Evolutionary conservation across 2,329 filamentous ascomycete species (phyloP), one percentile per base, ranked within the genome.

Genomic region (Fusarium hostae): DNA sequence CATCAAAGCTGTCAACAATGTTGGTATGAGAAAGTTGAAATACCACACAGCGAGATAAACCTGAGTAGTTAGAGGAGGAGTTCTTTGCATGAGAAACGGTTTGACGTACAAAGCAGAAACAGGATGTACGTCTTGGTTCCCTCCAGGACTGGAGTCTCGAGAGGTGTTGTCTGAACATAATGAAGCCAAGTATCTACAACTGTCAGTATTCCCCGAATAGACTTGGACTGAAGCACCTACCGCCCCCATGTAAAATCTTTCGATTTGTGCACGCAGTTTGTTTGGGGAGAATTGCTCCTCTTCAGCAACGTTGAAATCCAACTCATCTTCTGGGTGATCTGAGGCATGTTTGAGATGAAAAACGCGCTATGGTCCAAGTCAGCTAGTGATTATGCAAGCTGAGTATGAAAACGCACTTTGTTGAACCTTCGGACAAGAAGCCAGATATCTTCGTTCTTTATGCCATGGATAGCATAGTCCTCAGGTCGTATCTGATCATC

Each of bases 221-320:
- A 3, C 1, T 9, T 4, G 20, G 28, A 18, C 5, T 86, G 2
- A 18, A 24, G 20, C 54, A 94, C 87, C 8, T 39, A 91, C 84
- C 2, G 95, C 88, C 0, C 90, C 93, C 86, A 93, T 94, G 77
- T 95, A 95, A 15, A 94, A 82, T 18, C 93, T 86, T 79, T 95
- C 93, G 4, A 95, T 77, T 44, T 91, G 93, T 5, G 89, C 88
- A n/a, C 93, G 86, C 41, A 95, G 83, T 79, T 95, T 95, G 76
- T 95, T 92, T 0, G 93, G 92, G 0, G 91, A 92, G 78, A 95
- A 95, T 65, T 94, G 91, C 73, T 95, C 92, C 57, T 94, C 90
- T 48, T 93, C 89, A 10, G 92, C 90, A 18, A 73, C 44, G 10
- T 61, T 41, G 11, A 74, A 30, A 51, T 74, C 71, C 22, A 74